Percentiles rank a stretch among this genome's conserved stretches.
phyloP scores from a whole-genome alignment of 371 early-diverging fungal genomes.

The Mortierella sp. region DNA sequence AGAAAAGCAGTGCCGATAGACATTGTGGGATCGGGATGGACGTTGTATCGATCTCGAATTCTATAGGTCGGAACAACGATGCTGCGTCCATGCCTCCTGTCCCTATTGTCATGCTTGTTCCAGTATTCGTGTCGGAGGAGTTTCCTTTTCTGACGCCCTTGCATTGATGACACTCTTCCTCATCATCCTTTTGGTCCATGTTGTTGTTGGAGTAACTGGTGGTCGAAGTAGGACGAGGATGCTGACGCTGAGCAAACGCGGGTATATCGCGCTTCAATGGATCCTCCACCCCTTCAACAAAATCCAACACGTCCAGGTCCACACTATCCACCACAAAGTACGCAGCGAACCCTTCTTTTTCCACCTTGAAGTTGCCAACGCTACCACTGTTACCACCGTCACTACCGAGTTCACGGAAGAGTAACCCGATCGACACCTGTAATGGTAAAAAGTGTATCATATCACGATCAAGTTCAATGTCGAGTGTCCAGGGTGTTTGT shows the following conservation, averaged over 20 bases:
- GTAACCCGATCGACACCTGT: not conserved
- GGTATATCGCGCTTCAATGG: not conserved
- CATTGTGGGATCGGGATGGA: slow-evolving; percentile 24
- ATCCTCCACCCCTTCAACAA: slow-evolving; percentile 32
- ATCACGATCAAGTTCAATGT: slow-evolving; percentile 7
- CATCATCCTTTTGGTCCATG: not conserved
- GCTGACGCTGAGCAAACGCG: not conserved
- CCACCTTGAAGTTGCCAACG: not conserved
- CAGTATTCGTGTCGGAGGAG: not conserved
- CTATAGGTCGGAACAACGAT: slow-evolving; percentile 4
- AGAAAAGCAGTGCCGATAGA: slow-evolving; percentile 22
- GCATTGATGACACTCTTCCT: not conserved
- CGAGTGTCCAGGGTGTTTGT: not conserved
- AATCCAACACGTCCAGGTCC: slow-evolving; percentile 37
- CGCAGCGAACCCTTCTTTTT: not conserved
- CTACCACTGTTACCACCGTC: not conserved
- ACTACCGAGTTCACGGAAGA: not conserved
- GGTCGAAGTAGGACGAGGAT: not conserved
- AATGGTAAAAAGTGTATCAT: not conserved
- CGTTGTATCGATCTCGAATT: slow-evolving; percentile 21
- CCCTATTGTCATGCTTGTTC: not conserved
- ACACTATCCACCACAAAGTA: slow-evolving; percentile 32
- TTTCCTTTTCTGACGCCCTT: not conserved
- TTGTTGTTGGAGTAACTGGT: not conserved
- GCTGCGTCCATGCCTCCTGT: not conserved